Percentiles rank a stretch among this genome's conserved stretches.
phyloP scores from a whole-genome alignment of 331 rosid genomes.

The Stylosanthes scabra region DNA sequence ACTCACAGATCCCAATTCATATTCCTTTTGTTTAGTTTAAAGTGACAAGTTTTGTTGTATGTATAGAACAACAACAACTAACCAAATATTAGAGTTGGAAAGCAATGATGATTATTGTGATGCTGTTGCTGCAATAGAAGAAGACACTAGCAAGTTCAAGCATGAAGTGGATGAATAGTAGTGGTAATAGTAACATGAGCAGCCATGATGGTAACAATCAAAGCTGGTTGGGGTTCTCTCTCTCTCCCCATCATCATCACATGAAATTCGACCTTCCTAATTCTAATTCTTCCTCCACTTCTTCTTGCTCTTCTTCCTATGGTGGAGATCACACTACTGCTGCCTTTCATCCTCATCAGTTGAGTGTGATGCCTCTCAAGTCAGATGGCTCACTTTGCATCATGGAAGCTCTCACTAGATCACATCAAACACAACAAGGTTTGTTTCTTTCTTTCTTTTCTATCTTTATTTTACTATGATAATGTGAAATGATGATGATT shows the following conservation, averaged over 20 bases:
- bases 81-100: no score
- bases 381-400: constrained; percentile 94
- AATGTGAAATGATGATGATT: no score
- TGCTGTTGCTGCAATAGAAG: neutral
- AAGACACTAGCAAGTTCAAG: constrained; percentile 26
- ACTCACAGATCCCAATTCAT: constrained; percentile 96
- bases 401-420: constrained; percentile 91
- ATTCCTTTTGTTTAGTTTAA: constrained; percentile 89
- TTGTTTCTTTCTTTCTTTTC: neutral
- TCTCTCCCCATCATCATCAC: constrained; percentile 68
- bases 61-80: neutral
- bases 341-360: constrained; percentile 61
- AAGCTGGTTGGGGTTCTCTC: constrained; percentile 97
- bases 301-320: constrained; percentile 39
- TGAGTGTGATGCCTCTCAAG: constrained; percentile 86
- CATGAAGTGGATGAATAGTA: constrained; percentile 75
- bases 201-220: constrained; percentile 49
- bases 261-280: constrained; percentile 75
- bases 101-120: no score
- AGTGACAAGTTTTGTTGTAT: constrained; percentile 65
- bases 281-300: constrained; percentile 36
- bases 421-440: constrained; percentile 58
- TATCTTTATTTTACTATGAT: neutral
- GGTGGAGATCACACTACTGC: constrained; percentile 52
- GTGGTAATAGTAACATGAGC: no score